A percentile compares a stretch with the other conserved stretches of the same genome.
Evolutionary conservation across 106 monocot species (phyloP).

Genomic region (Allium fistulosum): DNA sequence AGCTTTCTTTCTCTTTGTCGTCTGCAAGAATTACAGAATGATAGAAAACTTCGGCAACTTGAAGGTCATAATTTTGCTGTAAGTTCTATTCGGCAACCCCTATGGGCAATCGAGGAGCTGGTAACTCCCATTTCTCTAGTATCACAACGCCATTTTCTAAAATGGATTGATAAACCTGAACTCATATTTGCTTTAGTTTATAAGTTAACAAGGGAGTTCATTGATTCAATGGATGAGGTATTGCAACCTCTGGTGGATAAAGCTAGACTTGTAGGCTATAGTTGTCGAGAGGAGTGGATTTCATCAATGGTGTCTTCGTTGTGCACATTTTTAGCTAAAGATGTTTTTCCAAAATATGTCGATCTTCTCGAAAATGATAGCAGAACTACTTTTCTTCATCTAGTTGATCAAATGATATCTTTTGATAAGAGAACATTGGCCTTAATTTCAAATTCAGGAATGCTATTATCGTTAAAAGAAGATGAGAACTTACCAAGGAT

Average conservation of each 20-base stretch:
- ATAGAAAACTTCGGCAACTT: slow-evolving; percentile 68
- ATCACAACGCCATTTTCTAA: slow-evolving; percentile 65
- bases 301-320: slow-evolving; percentile 63
- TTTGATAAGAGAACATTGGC: slow-evolving; percentile 79
- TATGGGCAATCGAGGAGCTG: slow-evolving; percentile 94
- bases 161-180: slow-evolving; percentile 92
- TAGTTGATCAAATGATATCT: slow-evolving; percentile 83
- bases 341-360: slow-evolving; percentile 61
- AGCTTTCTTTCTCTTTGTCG: slow-evolving; percentile 83
- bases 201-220: slow-evolving; percentile 73
- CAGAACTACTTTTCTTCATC: slow-evolving; percentile 61
- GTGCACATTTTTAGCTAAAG: slow-evolving; percentile 72
- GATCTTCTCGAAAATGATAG: slow-evolving; percentile 38
- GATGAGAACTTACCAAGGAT: slow-evolving; percentile 53
- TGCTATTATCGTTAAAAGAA: slow-evolving; percentile 46
- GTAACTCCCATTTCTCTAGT: slow-evolving; percentile 66
- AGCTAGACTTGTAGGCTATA: slow-evolving; percentile 78
- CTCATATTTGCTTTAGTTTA: slow-evolving; percentile 85
- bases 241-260: slow-evolving; percentile 88
- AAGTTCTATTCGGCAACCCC: slow-evolving; percentile 50
- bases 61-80: slow-evolving; percentile 41
- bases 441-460: slow-evolving; percentile 53
- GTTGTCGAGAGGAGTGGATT: slow-evolving; percentile 98
- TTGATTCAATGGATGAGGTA: slow-evolving; percentile 89
- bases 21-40: slow-evolving; percentile 84